Evolutionary conservation across 2,329 filamentous ascomycete species (phyloP), one percentile per base, ranked within the genome.

Genomic region (Didymella pomorum): DNA sequence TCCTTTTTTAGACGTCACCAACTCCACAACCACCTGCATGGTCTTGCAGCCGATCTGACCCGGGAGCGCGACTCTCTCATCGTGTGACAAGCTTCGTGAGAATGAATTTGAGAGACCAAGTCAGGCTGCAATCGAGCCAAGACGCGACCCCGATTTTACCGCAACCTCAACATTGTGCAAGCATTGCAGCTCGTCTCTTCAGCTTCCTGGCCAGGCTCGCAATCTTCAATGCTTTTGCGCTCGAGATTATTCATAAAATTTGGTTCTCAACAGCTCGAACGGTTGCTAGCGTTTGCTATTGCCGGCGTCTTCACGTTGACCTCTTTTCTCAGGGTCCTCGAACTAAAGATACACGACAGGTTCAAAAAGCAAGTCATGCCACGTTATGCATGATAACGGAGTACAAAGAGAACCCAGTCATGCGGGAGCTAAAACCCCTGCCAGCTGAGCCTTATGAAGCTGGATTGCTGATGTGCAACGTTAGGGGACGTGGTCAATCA

Each of bases 361-460:
- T 42, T 10, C 37, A 23, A 45, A 37, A 50, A 53, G 50, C 46
- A 54, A 50, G 56, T 54, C 45, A 64, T 63, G 41, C 47, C 51
- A 60, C 43, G 55, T 58, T 61, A 53, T 55, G 57, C 41, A 35
- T 45, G 37, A 55, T 44, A 33, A 55, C 29, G 23, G 21, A 25
- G 18, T 18, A 41, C 46, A 44, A 44, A 23, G 43, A 18, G 29
- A 29, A 11, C 14, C 49, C 18, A 39, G 23, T 25, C 29, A 45
- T 56, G 31, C 53, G 26, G 53, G 31, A 18, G 41, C 42, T 9
- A 57, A 50, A 35, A 56, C 18, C 43, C 61, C 46, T 58, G 37
- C 29, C 25, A 59, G 63, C 62, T 67, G 57, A 65, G 46, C 56
- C 56, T 25, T 44, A 50, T 18, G 21, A 14, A 26, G 31, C 31